Evolutionary conservation across 441 rosid species (phyloP).

Genomic region (Lepidium campestre): DNA sequence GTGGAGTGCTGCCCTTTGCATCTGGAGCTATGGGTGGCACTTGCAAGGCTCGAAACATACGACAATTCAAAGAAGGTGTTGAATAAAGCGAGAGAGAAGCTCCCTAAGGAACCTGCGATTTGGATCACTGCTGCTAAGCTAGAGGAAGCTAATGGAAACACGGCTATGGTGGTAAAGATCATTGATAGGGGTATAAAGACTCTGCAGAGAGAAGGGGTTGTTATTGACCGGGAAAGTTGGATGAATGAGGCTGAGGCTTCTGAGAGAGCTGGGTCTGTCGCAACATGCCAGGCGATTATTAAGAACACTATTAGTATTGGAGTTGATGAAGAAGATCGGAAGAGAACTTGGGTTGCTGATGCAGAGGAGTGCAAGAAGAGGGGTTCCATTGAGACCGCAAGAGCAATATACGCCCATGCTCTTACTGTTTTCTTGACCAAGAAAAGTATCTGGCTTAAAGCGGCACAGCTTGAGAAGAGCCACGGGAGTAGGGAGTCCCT

Average conservation of each 20-base stretch:
- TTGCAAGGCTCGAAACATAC: conserved; percentile 84
- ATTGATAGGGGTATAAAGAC: conserved; percentile 90
- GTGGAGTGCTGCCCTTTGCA: conserved; percentile 96
- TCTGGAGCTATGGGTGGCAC: conserved; percentile 86
- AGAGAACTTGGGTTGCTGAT: conserved; percentile 99
- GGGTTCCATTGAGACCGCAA: conserved; percentile 87
- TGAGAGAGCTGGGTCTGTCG: conserved; percentile 80
- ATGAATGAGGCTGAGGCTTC: conserved; percentile 96
- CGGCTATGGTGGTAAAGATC: conserved; percentile 71
- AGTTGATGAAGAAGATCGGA: conserved; percentile 96
- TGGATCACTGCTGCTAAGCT: conserved; percentile 96
- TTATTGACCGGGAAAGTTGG: conserved; percentile 86
- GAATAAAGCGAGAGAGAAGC: conserved; percentile 69
- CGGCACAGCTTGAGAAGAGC: conserved; percentile 96
- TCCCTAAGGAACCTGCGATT: conserved; percentile 85
- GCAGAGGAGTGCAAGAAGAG: conserved; percentile 96
- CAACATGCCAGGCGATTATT: conserved; percentile 82
- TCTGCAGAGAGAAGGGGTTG: conserved; percentile 80
- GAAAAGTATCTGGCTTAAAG: conserved; percentile 95
- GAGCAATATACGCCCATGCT: conserved; percentile 89
- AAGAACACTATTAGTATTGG: conserved; percentile 78
- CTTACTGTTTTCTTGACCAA: conserved; percentile 85
- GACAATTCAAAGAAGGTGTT: conserved; percentile 75
- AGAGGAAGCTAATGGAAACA: conserved; percentile 93
- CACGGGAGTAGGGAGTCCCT: conserved; percentile 95